Evolutionary conservation across 2,329 filamentous ascomycete species (phyloP).

Genomic region (Aspergillus terreus): DNA sequence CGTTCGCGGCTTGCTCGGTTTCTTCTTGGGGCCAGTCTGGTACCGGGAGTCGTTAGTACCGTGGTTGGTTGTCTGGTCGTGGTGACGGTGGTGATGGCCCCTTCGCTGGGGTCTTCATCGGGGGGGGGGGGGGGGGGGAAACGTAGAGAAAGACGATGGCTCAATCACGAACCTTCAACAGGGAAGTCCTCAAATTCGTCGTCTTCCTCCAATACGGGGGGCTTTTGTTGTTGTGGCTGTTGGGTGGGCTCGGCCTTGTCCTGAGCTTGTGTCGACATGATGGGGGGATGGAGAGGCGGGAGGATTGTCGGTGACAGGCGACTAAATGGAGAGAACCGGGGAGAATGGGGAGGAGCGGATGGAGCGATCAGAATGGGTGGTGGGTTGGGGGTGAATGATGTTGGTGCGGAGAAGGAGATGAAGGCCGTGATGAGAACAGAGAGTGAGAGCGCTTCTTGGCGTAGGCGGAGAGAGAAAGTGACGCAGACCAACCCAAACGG

Average conservation of each 20-base stretch:
- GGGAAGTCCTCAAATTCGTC: constrained; percentile 99
- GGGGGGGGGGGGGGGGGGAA: neutral
- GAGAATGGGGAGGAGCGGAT: neutral
- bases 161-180: constrained; percentile 69
- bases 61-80: constrained; percentile 9
- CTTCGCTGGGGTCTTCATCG: neutral
- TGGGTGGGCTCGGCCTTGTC: constrained; percentile 36
- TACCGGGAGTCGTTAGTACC: neutral
- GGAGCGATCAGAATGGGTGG: neutral
- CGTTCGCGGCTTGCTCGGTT: constrained; percentile 60
- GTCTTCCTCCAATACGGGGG: constrained; percentile 81
- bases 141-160: neutral
- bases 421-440: neutral
- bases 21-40: constrained; percentile 92
- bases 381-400: neutral
- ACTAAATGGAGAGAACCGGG: neutral
- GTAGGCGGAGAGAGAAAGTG: neutral
- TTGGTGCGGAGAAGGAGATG: neutral
- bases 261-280: constrained; percentile 45
- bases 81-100: neutral
- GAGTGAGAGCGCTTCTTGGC: neutral
- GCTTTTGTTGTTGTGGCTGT: constrained; percentile 58
- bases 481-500: neutral
- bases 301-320: neutral
- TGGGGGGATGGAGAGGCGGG: constrained; percentile 14